Evolutionary conservation across 2,329 filamentous ascomycete species (phyloP).

Genomic region (Phaeosphaeriaceae sp.): DNA sequence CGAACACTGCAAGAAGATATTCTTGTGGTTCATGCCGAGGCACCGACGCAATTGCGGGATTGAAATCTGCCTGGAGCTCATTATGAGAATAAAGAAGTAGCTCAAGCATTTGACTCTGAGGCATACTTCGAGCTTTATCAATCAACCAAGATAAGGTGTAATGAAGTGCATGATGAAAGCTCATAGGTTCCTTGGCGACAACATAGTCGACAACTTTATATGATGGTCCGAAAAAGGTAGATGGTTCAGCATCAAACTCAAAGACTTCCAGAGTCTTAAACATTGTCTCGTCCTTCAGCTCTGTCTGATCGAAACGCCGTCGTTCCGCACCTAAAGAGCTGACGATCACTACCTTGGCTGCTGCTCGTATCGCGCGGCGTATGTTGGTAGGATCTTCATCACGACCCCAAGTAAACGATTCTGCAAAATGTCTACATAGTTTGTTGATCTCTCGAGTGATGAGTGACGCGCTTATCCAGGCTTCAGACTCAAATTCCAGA

Average conservation of each 20-base stretch:
- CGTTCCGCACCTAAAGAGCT: slow-evolving; percentile 91
- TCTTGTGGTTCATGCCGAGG: slow-evolving; percentile 72
- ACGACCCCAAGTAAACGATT: slow-evolving; percentile 77
- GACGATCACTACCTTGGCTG: slow-evolving; percentile 83
- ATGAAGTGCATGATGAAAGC: slow-evolving; percentile 96
- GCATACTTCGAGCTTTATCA: slow-evolving; percentile 82
- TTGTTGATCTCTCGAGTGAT: slow-evolving; percentile 95
- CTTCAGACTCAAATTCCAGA: slow-evolving; percentile 97
- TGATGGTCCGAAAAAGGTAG: slow-evolving; percentile 50
- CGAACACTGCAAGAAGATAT: slow-evolving; percentile 84
- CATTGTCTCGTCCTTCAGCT: slow-evolving; percentile 83
- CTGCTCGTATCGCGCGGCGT: slow-evolving; percentile 72
- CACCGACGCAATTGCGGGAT: slow-evolving; percentile 65
- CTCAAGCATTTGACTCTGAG: slow-evolving; percentile 68
- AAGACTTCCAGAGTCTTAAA: slow-evolving; percentile 82
- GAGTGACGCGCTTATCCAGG: slow-evolving; percentile 95
- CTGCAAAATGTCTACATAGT: slow-evolving; percentile 84
- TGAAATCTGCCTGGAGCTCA: slow-evolving; percentile 69
- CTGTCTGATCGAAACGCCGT: slow-evolving; percentile 80
- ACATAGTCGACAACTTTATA: slow-evolving; percentile 76
- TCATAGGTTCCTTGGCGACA: slow-evolving; percentile 88
- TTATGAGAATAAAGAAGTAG: slow-evolving; percentile 75
- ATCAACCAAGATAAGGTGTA: slow-evolving; percentile 96
- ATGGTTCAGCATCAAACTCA: slow-evolving; percentile 69
- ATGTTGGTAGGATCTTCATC: slow-evolving; percentile 71